Conservation (phyloP, 1,139 yeast genomes). For the Arxiozyma telluris region DNA sequence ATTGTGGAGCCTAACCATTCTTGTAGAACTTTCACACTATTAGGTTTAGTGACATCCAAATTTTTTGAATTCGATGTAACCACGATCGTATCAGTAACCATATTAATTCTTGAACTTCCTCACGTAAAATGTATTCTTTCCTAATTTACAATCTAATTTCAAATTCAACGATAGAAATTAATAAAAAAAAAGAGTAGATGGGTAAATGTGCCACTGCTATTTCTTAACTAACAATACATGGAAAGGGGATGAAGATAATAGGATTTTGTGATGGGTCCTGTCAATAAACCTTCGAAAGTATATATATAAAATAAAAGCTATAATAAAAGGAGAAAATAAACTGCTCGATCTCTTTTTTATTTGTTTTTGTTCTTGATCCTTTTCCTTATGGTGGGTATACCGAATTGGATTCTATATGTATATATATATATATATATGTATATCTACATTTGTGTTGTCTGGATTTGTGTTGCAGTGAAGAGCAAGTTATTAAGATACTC, state of each 20-base stretch:
- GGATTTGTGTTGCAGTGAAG: neutral
- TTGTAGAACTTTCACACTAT: constrained; percentile 6
- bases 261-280: neutral
- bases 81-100: constrained; percentile 18
- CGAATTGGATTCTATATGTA: too few species aligned
- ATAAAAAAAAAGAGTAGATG: too few species aligned
- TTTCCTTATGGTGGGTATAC: too few species aligned
- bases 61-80: constrained; percentile 9
- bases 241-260: neutral
- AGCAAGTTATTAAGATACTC: too few species aligned
- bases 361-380: too few species aligned
- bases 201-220: too few species aligned
- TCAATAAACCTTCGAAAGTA: neutral
- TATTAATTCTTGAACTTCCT: neutral
- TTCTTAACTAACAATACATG: too few species aligned
- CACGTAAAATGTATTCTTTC: neutral
- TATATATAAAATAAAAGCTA: too few species aligned
- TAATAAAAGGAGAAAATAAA: too few species aligned
- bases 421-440: too few species aligned
- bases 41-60: constrained; percentile 6
- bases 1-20: constrained; percentile 10
- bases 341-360: neutral
- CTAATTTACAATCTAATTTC: neutral
- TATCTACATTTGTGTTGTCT: too few species aligned
- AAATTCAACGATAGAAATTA: too few species aligned